A percentile compares a stretch with the other conserved stretches of the same genome.
Conservation (phyloP, 2,329 filamentous ascomycete species). For the Parastagonospora avenae region DNA sequence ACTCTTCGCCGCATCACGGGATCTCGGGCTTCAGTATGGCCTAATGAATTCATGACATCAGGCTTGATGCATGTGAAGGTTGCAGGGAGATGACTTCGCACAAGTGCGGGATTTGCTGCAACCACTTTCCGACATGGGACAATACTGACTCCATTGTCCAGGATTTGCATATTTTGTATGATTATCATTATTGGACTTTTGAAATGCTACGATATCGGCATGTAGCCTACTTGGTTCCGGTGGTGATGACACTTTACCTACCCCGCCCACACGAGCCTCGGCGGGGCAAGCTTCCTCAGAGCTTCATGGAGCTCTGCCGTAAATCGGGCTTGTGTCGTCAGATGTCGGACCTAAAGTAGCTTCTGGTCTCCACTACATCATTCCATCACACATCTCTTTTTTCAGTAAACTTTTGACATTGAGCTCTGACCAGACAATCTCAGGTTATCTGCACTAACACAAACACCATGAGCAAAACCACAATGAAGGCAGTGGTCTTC, state of each 20-base stretch:
- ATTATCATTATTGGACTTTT: background rate
- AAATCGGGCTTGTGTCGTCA: conserved; percentile 13
- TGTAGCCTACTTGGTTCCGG: conserved; percentile 12
- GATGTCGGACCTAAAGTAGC: conserved; percentile 5
- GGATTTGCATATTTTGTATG: background rate
- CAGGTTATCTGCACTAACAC: background rate
- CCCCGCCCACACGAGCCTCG: conserved; percentile 30
- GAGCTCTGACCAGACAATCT: background rate
- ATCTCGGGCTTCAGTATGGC: background rate
- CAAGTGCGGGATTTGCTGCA: too few species aligned
- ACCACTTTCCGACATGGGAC: too few species aligned
- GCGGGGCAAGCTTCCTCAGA: conserved; percentile 25
- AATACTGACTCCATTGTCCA: background rate
- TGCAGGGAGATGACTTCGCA: too few species aligned
- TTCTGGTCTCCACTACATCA: background rate
- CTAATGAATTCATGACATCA: too few species aligned
- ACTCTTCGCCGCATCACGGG: background rate
- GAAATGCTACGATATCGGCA: background rate
- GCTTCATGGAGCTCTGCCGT: conserved; percentile 12
- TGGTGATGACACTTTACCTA: conserved; percentile 8
- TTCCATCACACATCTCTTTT: background rate
- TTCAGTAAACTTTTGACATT: background rate
- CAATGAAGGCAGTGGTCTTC: conserved; percentile 90
- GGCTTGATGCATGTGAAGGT: too few species aligned
- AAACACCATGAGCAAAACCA: conserved; percentile 25